Evolutionary conservation across 1,284 basidiomycete genomes (phyloP), one percentile per base, ranked within the genome.

Genomic region (Phellinidium pouzarii): DNA sequence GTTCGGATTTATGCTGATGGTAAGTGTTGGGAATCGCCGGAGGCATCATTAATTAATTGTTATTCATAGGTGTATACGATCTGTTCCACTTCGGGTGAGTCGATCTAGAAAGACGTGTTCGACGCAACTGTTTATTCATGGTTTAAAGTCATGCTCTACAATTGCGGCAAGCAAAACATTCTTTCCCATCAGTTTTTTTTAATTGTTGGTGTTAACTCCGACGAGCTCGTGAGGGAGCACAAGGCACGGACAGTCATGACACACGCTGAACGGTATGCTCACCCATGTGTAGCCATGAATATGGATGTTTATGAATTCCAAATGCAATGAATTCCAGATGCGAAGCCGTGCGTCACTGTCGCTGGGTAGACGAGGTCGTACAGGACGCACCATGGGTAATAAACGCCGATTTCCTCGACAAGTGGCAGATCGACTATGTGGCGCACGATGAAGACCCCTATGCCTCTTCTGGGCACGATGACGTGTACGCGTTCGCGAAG

Each of bases 351-450:
- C 77, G 91, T 26, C 93, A 98, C 66, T 97, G 95, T 67, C 82
- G 92, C 52, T 99, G 95, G 95, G 94, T 94, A 0, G 94, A 99
- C 68, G 89, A 98, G 68, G 87, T 99, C 46, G 74, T 96, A 17
- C 81, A 92, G n/a, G 91, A 94, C 50, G 91, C 89, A 3, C 95
- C 96, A 1, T 98, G 95, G 96, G 76, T 92, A 37, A 77, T 98
- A 54, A 84, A 88, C 60, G 77, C 85, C 57, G 84, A 76, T 1
- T 96, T 96, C 63, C 62, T 98, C 42, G 79, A 90, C 50, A 84
- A 86, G 64, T 82, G 88, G 66, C 68, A 86, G 66, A 94, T 99
- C 58, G 95, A 99, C 67, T 99, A 97, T 64, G 89, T 99, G 45
- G 94, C 95, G 1, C 95, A 98, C 63, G 94, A 97, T 63, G 92